Evolutionary conservation across 371 early-diverging fungal species (phyloP), one percentile per base, ranked within the genome.

Genomic region (Haplosporangium sp.): DNA sequence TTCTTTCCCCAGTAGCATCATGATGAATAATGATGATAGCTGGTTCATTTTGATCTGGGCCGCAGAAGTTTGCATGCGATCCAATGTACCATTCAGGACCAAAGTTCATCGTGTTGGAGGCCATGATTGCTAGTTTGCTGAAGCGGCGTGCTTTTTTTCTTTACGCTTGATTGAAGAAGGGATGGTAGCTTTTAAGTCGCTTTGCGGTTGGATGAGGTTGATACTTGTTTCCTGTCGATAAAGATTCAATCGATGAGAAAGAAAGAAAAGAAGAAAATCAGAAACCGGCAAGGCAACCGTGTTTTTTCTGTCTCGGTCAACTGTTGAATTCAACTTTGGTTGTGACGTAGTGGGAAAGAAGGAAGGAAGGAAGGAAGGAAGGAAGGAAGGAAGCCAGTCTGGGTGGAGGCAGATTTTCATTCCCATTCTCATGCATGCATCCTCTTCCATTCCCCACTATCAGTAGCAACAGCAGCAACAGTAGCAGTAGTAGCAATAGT

Each of bases 51-150:
- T 36, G 55, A 4, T 38, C 38, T 9, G 18, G 52, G 21, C 10
- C 18, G 52, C 12, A 21, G 55, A 10, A 20, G 53, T 23, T 20
- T 43, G 9, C 20, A 43, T 3, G 21, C 21, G 57, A 12, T 13
- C 12, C 13, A 42, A 20, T 69, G 75, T 88, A 93, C 94, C 94
- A 94, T 85, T 93, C 93, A 61, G 94, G 93, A 64, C 93, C 93
- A 81, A 93, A 93, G 84, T 94, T 94, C 92, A 94, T 91, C 75
- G 91, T 91, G 69, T 69, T 69, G 52, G 75, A 75, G 23, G 70
- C 69, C 75, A 74, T 74, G 69, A 56, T 51, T 47, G 43, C 21
- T 12, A 48, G 64, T 52, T 64, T 14, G 47, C 13, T 52, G 55
- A 10, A 36, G 40, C 13, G 29, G 57, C 21, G 42, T 63, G 21